Evolutionary conservation across 2,329 filamentous ascomycete species (phyloP).

Genomic region (Sclerotinia minor): DNA sequence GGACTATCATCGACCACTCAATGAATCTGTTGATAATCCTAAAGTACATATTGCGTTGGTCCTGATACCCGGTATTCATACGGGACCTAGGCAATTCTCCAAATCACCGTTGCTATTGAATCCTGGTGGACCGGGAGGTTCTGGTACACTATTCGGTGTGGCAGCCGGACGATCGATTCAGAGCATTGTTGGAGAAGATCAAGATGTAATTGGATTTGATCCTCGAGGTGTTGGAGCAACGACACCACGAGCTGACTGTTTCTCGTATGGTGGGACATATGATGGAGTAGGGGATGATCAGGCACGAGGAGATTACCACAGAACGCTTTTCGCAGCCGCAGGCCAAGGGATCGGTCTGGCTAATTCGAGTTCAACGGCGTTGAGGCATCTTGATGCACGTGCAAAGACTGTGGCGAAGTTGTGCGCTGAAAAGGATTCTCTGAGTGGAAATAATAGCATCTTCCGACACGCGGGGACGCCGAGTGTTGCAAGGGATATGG

Average conservation of each 20-base stretch:
- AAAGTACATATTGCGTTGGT: constrained; percentile 39
- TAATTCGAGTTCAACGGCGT: constrained; percentile 49
- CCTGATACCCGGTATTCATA: constrained; percentile 33
- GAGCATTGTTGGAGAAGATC: constrained; percentile 44
- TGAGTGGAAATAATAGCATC: constrained; percentile 38
- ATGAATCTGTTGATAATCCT: constrained; percentile 37
- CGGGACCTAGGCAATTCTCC: constrained; percentile 37
- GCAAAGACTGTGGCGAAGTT: constrained; percentile 46
- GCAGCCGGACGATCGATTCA: constrained; percentile 41
- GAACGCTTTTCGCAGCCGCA: constrained; percentile 29
- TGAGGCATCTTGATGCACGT: constrained; percentile 49
- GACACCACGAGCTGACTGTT: constrained; percentile 54
- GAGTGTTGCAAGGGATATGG: constrained; percentile 44
- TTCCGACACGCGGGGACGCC: constrained; percentile 40
- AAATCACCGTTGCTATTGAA: constrained; percentile 48
- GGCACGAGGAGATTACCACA: constrained; percentile 44
- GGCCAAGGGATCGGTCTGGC: constrained; percentile 44
- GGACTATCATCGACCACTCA: constrained; percentile 48
- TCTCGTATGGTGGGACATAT: constrained; percentile 44
- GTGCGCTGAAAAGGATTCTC: constrained; percentile 43
- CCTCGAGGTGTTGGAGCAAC: constrained; percentile 53
- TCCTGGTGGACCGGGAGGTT: constrained; percentile 51
- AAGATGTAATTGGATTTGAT: constrained; percentile 52
- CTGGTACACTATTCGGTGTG: constrained; percentile 43
- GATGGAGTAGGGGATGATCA: constrained; percentile 39